Evolutionary conservation across 768 basidiomycete species (phyloP), one percentile per base, ranked within the genome.

Genomic region (Suillus brevipes): DNA sequence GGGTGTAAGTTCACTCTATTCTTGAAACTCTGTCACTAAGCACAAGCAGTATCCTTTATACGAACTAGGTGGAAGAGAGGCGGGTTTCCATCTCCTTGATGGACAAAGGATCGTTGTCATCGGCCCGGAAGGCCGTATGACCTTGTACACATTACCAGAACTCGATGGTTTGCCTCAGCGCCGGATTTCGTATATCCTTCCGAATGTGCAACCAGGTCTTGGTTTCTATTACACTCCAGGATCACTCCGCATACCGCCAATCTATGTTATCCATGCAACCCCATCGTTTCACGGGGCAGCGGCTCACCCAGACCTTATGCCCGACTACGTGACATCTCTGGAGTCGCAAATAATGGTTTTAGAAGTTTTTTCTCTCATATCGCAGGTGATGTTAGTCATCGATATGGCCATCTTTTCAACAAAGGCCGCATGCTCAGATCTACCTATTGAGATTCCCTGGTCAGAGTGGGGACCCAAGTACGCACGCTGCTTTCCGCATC

Each of bases 401-500:
- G 55, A 37, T 8, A 57, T 57, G 55, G 55, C 13, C 36, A 57
- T 57, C 1, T 56, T 56, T n/a, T 36, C 55, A 57, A n/a, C 3
- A 0, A n/a, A 23, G n/a, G 55, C 36, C n/a, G 3, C 14, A n/a
- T 36, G 14, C 20, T 56, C n/a, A 13, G 34, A 56, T 34, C 37
- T n/a, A 23, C n/a, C 20, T n/a, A 36, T 57, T 13, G 55, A 37
- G 36, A 37, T 56, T 37, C 55, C 55, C 13, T 57, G 55, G 55
- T 57, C 36, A 4, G 55, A 57, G 12, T 57, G 36, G 55, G 55
- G 55, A 37, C 36, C 36, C 36, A 57, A 57, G 36, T 34, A 57
- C 14, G 13, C 55, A 13, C 7, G 55, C n/a, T 57, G 36, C 55
- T 57, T 57, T 57, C 36, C 55, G 36, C 55, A 57, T 37, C 55